Percentiles rank a stretch among this genome's conserved stretches.
Conservation (phyloP, 2,329 filamentous ascomycete species). For the Akanthomyces muscarius region DNA sequence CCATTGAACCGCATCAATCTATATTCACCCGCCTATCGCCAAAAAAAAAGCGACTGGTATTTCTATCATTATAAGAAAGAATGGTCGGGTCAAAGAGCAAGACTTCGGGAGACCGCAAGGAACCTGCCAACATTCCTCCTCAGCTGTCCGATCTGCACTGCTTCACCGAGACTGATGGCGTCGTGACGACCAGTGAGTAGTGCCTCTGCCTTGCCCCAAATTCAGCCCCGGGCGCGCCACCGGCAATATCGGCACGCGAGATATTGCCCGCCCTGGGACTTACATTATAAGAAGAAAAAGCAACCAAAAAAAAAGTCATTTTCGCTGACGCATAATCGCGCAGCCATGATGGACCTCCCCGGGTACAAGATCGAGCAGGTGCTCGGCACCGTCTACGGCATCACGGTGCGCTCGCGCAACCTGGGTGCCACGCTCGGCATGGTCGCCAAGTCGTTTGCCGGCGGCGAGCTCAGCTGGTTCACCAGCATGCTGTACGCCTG, state of each 20-base stretch:
- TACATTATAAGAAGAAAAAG: background rate
- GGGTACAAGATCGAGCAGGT: constrained; percentile 56
- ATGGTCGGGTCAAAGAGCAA: constrained; percentile 22
- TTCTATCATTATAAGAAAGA: background rate
- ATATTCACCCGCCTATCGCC: too few relatives aligned
- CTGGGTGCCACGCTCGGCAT: constrained; percentile 53
- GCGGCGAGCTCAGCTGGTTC: constrained; percentile 57
- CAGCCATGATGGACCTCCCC: constrained; percentile 58
- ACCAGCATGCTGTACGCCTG: constrained; percentile 56
- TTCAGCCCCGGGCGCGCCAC: background rate
- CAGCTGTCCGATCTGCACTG: constrained; percentile 49
- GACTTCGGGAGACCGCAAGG: constrained; percentile 23
- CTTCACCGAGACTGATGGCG: constrained; percentile 58
- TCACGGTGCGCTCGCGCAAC: constrained; percentile 56
- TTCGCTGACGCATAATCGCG: background rate
- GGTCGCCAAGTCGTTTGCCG: constrained; percentile 52
- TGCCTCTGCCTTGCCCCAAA: background rate
- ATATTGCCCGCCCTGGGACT: background rate
- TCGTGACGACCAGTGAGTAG: constrained; percentile 51
- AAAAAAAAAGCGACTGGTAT: too few relatives aligned
- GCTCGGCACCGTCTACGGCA: constrained; percentile 55
- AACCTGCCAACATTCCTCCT: constrained; percentile 35
- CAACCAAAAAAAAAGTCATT: background rate
- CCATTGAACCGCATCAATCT: too few relatives aligned
- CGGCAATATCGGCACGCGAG: background rate